Conservation (phyloP, 2,329 filamentous ascomycete genomes). For the Pyrenochaeta sp. region DNA sequence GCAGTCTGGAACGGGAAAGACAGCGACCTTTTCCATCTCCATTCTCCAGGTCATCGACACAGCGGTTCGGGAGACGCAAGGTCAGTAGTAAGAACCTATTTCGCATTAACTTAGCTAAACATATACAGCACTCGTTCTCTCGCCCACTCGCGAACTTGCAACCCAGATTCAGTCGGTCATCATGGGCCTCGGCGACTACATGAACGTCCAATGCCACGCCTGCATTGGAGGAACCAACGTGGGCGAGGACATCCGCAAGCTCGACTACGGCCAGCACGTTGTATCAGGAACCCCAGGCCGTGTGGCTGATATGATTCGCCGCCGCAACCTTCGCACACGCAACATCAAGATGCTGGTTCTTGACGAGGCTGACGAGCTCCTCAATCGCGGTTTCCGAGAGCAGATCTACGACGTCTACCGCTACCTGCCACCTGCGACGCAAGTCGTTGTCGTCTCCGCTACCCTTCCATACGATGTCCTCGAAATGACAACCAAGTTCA, state of each 20-base stretch:
- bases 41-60: conserved; percentile 97
- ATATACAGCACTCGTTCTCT: conserved; percentile 80
- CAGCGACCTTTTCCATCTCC: conserved; percentile 94
- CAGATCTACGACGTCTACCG: conserved; percentile 99
- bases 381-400: conserved; percentile 95
- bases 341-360: conserved; percentile 83
- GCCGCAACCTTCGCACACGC: conserved; percentile 75
- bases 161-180: conserved; percentile 99
- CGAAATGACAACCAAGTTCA: conserved; percentile 99
- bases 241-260: conserved; percentile 95
- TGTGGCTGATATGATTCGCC: conserved; percentile 85
- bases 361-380: conserved; percentile 78
- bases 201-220: conserved; percentile 99
- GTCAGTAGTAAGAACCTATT: conserved; percentile 41
- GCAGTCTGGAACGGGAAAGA: conserved; percentile 96
- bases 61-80: conserved; percentile 87
- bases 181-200: conserved; percentile 99
- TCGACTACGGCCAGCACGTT: conserved; percentile 97
- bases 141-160: conserved; percentile 93
- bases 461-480: conserved; percentile 97
- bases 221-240: conserved; percentile 99
- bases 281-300: conserved; percentile 97
- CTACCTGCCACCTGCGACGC: conserved; percentile 93
- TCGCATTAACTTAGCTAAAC: conserved; percentile 17
- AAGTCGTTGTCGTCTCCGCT: conserved; percentile 97